Evolutionary conservation across 768 basidiomycete genomes (phyloP), one percentile per base, ranked within the genome.

Genomic region (Asterophora lycoperdoides): DNA sequence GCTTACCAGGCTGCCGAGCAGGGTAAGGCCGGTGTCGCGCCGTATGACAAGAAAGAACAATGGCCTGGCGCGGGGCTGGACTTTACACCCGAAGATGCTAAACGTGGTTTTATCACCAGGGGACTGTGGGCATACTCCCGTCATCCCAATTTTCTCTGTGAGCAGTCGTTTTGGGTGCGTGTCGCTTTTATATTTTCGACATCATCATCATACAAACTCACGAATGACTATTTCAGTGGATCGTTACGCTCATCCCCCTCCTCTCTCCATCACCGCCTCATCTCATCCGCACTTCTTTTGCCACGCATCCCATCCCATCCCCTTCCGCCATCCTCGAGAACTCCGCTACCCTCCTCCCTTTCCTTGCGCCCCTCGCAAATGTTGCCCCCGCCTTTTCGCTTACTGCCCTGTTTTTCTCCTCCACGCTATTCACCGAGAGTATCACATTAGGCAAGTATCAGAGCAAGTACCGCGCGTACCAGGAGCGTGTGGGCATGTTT

Each of bases 101-200:
- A 82, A 52, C 75, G 93, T 9, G 95, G 95, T 0, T 97, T 97
- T 63, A 68, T 85, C 19, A 91, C 92, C 0, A 74, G 77, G 15
- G 94, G 94, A 3, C 65, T 97, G 6, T 98, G 89, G 89, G 77
- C 80, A 1, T 94, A 83, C 74, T 82, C 80, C 2, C 74, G 95
- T 13, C 95, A 98, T 65, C 93, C 95, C 30, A 98, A 98, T 65
- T 94, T 92, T 63, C 69, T 84, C 1, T 93, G 89, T 64, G 95
- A 98, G 64, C 93, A 94, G 64, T 65, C 70, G 13, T 92, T 94
- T 68, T 94, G 86, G 86, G 86, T 88, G 54, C 35, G 80, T 70
- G 44, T 35, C 33, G 20, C 38, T 34, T 41, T 34, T 19, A 41
- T 2, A n/a, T 6, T 17, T 52, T 42, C n/a, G 42, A 19, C 15